A percentile compares a stretch with the other conserved stretches of the same genome.
Evolutionary conservation across 1,284 basidiomycete species (phyloP).

Genomic region (Pseudozyma sp.): DNA sequence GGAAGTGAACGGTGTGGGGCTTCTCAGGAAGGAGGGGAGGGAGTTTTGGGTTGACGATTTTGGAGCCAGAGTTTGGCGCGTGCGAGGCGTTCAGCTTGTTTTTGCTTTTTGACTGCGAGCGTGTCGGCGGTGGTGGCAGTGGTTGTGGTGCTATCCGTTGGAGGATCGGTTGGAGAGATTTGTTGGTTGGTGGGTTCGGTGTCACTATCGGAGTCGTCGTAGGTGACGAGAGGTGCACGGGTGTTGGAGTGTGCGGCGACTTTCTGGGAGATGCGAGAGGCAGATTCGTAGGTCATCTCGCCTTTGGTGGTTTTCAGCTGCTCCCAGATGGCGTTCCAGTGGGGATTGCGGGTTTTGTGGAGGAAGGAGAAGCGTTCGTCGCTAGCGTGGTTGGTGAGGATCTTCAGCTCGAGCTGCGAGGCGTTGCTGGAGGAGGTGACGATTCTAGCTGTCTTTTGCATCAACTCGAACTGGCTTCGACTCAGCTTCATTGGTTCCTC

Average conservation of each 20-base stretch:
- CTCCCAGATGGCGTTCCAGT: constrained; percentile 3
- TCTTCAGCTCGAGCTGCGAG: constrained; percentile 83
- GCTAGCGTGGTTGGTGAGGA: constrained; percentile 81
- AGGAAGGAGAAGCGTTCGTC: constrained; percentile 81
- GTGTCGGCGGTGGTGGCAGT: not conserved
- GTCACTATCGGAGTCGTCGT: constrained; percentile 31
- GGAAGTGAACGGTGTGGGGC: not conserved
- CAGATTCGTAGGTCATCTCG: constrained; percentile 9
- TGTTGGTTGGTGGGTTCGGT: not conserved
- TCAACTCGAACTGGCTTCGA: constrained; percentile 74
- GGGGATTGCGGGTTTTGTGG: constrained; percentile 58
- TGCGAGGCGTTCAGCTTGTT: constrained; percentile 26
- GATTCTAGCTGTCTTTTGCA: constrained; percentile 80
- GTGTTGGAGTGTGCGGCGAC: too few relatives aligned
- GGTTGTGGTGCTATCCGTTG: not conserved
- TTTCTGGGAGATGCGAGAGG: not conserved
- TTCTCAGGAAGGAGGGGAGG: not conserved
- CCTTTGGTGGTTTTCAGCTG: constrained; percentile 5
- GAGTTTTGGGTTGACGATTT: constrained; percentile 3
- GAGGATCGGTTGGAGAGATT: too few relatives aligned
- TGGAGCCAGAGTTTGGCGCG: constrained; percentile 33
- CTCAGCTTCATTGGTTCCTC: not conserved
- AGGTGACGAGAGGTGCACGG: constrained; percentile 9
- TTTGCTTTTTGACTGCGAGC: constrained; percentile 13
- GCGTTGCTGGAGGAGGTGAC: constrained; percentile 78